phyloP scores from a whole-genome alignment of 306 rosid genomes.

The Casuarina equisetifolia region DNA sequence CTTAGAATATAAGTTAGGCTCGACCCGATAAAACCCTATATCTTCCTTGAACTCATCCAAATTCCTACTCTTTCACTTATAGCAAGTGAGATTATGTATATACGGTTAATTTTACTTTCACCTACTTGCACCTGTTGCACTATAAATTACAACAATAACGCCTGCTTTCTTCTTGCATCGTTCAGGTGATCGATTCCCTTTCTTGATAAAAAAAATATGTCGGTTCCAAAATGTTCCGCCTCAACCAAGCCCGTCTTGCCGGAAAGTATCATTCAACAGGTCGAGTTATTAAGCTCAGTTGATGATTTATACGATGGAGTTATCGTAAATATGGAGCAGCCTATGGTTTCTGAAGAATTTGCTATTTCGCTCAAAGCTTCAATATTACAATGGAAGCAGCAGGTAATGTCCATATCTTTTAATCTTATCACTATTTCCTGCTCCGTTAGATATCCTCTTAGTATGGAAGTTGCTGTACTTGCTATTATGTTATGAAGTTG shows the following conservation, averaged over 20 bases:
- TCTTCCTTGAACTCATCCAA: too few species aligned
- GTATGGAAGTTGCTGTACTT: background rate
- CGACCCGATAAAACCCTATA: too few species aligned
- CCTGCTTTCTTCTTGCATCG: constrained; percentile 11
- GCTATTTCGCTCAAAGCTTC: constrained; percentile 48
- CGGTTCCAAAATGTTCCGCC: background rate
- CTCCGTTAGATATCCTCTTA: too few species aligned
- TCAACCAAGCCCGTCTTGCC: background rate
- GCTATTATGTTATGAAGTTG: background rate
- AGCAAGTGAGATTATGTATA: too few species aligned
- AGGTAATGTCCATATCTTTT: constrained; percentile 1
- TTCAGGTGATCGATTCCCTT: constrained; percentile 18
- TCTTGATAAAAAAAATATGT: constrained; percentile 19
- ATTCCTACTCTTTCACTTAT: too few species aligned
- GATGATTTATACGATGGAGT: constrained; percentile 56
- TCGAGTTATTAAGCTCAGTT: background rate
- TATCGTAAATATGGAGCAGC: constrained; percentile 41
- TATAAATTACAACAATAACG: too few species aligned
- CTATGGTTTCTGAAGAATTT: constrained; percentile 43
- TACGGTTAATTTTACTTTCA: too few species aligned
- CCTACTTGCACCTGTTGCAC: too few species aligned
- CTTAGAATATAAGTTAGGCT: too few species aligned
- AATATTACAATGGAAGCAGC: constrained; percentile 43
- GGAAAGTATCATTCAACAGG: background rate
- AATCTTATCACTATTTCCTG: background rate